Evolutionary conservation across 495 filamentous ascomycete genomes (phyloP), one percentile per base, ranked within the genome.

Genomic region (Neurospora sp.): DNA sequence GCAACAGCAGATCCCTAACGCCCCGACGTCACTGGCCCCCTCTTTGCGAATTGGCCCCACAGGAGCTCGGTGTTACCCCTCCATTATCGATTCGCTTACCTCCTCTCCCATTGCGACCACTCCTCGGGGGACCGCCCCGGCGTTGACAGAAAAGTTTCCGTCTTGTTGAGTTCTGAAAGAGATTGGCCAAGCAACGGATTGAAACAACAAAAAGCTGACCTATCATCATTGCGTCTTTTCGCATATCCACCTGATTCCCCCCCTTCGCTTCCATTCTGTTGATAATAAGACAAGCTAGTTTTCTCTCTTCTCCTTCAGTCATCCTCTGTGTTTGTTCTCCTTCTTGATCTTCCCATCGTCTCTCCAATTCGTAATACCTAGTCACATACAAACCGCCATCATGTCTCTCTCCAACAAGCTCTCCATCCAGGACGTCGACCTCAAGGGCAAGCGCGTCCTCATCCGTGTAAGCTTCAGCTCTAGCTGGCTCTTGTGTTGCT

Each of bases 361-460:
- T 12, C 31, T n/a, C 22, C 53, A 65, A 18, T 16, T 65, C 14
- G 53, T 65, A 35, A 65, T 65, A 65, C 27, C 53, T 65, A 65
- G 53, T 65, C 53, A 65, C 53, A 18, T 65, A 65, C 14, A 65
- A 68, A 38, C 59, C 73, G 12, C 71, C 79, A 91, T 80, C 74
- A 99, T 99, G 96, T 98, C 96, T 90, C 93, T 99, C 82, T 91
- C 93, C 74, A 98, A 91, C 89, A 99, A 98, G 88, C 92, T 99
- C 80, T 91, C 93, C 71, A 97, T 98, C 85, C 92, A 91, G 71
- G 95, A 98, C 75, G 90, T 94, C 79, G 95, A 99, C 85, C 90
- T 98, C 82, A 96, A 96, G 89, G 94, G 88, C 88, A 99, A 98
- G 90, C 90, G 95, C 80, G 94, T 98, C 82, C 88, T 99, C 79